phyloP scores from a whole-genome alignment of 306 rosid species.

The Gastrolobium villosum region DNA sequence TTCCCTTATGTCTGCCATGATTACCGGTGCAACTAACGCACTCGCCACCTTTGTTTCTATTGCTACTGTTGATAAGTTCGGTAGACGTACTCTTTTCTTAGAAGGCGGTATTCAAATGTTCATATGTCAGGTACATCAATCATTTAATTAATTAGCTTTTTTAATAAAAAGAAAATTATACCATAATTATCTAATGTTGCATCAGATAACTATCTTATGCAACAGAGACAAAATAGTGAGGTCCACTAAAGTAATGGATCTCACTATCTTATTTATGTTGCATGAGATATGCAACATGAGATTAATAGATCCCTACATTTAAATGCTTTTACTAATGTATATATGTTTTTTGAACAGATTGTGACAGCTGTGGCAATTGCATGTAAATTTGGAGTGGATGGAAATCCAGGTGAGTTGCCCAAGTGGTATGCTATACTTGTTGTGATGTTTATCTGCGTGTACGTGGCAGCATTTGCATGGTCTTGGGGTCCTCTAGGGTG shows the following conservation, averaged over 20 bases:
- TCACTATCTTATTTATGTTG: no score
- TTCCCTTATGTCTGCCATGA: slow-evolving; percentile 60
- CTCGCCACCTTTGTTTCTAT: slow-evolving; percentile 54
- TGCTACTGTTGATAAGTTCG: slow-evolving; percentile 49
- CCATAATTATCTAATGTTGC: no score
- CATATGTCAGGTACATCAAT: slow-evolving; percentile 56
- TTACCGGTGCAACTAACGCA: slow-evolving; percentile 50
- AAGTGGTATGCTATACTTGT: slow-evolving; percentile 41
- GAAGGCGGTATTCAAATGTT: slow-evolving; percentile 67
- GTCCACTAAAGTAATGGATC: no score
- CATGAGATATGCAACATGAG: no score
- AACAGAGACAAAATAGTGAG: no score
- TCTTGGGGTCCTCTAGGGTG: slow-evolving; percentile 77
- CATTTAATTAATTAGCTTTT: background rate
- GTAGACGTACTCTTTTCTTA: slow-evolving; percentile 58
- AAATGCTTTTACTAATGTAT: background rate
- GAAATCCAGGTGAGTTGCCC: slow-evolving; percentile 56
- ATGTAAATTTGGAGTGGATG: slow-evolving; percentile 48
- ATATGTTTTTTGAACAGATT: slow-evolving; percentile 38
- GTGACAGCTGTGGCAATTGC: slow-evolving; percentile 49
- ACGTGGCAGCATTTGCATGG: slow-evolving; percentile 68
- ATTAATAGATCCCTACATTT: no score
- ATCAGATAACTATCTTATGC: no score
- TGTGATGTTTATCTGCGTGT: slow-evolving; percentile 47
- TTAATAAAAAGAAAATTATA: no score